Percentiles rank a stretch among this genome's conserved stretches.
phyloP scores from a whole-genome alignment of 1,284 basidiomycete genomes.

The Serendipita sp. region DNA sequence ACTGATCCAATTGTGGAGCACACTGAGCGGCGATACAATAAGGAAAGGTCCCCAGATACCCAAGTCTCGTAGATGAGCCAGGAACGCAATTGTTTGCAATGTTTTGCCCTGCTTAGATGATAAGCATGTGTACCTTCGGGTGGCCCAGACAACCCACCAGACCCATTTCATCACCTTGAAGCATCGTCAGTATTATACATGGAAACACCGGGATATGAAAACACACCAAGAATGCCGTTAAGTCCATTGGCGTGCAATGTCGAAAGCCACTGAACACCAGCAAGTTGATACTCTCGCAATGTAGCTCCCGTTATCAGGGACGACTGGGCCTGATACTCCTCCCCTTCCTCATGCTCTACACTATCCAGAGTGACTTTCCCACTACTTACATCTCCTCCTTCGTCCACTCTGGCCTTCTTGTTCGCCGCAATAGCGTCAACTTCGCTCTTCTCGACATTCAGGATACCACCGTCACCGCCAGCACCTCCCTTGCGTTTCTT shows the following conservation, averaged over 20 bases:
- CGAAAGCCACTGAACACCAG: constrained; percentile 94
- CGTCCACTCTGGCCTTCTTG: constrained; percentile 24
- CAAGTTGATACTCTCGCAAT: constrained; percentile 83
- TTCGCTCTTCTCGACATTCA: neutral
- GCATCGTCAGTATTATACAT: constrained; percentile 10
- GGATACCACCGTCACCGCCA: constrained; percentile 3
- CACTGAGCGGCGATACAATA: constrained; percentile 82
- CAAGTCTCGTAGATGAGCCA: constrained; percentile 73
- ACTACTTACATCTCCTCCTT: constrained; percentile 15
- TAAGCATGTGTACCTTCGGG: constrained; percentile 3
- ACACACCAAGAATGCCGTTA: constrained; percentile 76
- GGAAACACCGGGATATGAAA: constrained; percentile 9
- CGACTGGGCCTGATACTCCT: constrained; percentile 44
- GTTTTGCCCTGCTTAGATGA: constrained; percentile 37
- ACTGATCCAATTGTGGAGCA: constrained; percentile 81
- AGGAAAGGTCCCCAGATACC: constrained; percentile 70
- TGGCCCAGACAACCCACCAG: constrained; percentile 32
- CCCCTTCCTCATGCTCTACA: constrained; percentile 19
- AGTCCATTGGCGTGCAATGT: constrained; percentile 86
- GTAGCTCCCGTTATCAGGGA: constrained; percentile 69
- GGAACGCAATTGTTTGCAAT: constrained; percentile 84
- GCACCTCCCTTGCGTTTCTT: constrained; percentile 7
- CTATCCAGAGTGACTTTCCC: constrained; percentile 17
- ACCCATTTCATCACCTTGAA: constrained; percentile 81
- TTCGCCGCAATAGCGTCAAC: constrained; percentile 10